Evolutionary conservation across 371 early-diverging fungal species (phyloP), one percentile per base, ranked within the genome.

Genomic region (Nematocida minor): DNA sequence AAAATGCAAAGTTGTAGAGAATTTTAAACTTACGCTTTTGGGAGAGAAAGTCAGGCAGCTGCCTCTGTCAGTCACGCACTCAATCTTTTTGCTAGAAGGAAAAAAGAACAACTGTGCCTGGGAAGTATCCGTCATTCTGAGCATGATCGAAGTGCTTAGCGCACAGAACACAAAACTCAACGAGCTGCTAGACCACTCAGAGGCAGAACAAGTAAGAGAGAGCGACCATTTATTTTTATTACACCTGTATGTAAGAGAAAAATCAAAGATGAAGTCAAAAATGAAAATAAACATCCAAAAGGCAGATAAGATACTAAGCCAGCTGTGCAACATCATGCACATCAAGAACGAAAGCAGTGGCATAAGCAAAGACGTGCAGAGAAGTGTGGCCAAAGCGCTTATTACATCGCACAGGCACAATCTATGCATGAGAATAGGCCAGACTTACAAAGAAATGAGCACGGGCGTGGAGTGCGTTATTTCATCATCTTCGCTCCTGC

Each of bases 1-100:
- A 34, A 32, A 40, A 3, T 38, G 34, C 25, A 22, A 66, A 4
- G 18, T 64, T 0, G 6, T 62, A 6, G 20, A 44, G 14, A 38
- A 25, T 7, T 40, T 46, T 55, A 53, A 7, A 31, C 2, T 68
- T 14, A 68, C 69, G 0, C 40, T 11, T 14, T 27, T 68, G 31
- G 77, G 66, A 27, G 34, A 38, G 32, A 38, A 11, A n/a, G 32
- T 74, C 2, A 4, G 27, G 9, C 4, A 18, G 20, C 3, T 62
- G 0, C 77, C 77, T 38, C 49, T 74, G 22, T 64, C 77, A 7
- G 34, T 38, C 7, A 11, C 4, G 11, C 64, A 63, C 29, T 18
- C 53, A n/a, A 51, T 74, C 7, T 74, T 74, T 51, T 9, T 74
- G 2, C 18, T 62, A 20, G 77, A 74, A 44, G 64, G 36, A 11